Evolutionary conservation across 306 rosid genomes (phyloP).

Genomic region (Cicer cuneatum): DNA sequence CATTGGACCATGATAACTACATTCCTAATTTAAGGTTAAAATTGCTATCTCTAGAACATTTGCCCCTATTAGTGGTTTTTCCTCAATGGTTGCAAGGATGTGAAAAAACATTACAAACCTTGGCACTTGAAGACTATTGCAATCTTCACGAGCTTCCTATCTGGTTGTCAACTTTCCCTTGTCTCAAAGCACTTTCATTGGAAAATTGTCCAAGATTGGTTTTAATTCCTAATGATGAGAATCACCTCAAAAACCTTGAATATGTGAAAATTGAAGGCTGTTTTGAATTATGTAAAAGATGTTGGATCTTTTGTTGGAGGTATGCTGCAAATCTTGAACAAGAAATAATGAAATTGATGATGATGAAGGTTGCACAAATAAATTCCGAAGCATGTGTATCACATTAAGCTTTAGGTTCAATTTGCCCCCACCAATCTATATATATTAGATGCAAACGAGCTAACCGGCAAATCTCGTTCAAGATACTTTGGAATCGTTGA

Average conservation of each 20-base stretch:
- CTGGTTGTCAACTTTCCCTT: background rate
- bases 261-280: background rate
- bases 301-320: too few species aligned
- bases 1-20: background rate
- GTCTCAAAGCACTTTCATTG: background rate
- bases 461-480: too few species aligned
- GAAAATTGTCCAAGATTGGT: background rate
- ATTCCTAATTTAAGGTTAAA: background rate
- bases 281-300: background rate
- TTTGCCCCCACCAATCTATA: too few species aligned
- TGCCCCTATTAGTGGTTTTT: background rate
- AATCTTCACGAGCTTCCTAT: background rate
- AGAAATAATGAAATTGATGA: too few species aligned
- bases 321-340: too few species aligned
- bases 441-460: too few species aligned
- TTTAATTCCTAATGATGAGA: background rate
- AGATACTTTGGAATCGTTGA: too few species aligned
- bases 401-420: too few species aligned
- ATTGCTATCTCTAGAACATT: background rate
- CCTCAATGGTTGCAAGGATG: constrained; percentile 20
- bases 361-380: too few species aligned
- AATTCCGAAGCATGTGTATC: too few species aligned
- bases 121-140: rapidly evolving
- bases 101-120: background rate
- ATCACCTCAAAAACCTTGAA: background rate